phyloP scores from a whole-genome alignment of 257 asterid species.

The Nicotiana tabacum region DNA sequence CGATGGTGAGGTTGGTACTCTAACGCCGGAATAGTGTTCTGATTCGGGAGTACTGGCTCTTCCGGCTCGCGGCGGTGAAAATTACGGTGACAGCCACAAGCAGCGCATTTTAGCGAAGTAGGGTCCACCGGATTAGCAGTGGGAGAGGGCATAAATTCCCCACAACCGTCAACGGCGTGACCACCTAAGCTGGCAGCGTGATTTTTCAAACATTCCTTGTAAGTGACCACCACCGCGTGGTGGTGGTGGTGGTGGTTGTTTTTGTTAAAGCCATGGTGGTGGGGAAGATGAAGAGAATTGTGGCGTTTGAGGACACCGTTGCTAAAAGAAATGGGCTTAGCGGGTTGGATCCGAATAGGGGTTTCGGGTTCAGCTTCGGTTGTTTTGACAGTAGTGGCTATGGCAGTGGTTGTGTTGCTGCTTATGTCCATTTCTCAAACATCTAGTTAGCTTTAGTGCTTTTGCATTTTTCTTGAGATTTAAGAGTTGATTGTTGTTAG shows the following conservation, averaged over 20 bases:
- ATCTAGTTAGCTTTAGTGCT: constrained; percentile 14
- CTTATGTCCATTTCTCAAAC: constrained; percentile 52
- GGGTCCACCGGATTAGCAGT: constrained; percentile 61
- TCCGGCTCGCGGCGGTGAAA: constrained; percentile 98
- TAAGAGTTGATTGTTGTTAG: constrained; percentile 17
- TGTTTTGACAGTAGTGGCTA: constrained; percentile 36
- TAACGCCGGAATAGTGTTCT: constrained; percentile 43
- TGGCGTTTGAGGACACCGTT: constrained; percentile 88
- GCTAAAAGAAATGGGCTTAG: constrained; percentile 38
- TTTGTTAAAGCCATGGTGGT: not conserved
- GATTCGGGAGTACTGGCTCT: constrained; percentile 39
- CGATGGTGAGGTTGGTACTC: constrained; percentile 42
- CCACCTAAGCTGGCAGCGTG: constrained; percentile 87
- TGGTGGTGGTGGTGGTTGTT: constrained; percentile 37
- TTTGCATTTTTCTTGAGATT: not conserved
- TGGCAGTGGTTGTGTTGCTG: constrained; percentile 12
- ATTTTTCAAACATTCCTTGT: constrained; percentile 87
- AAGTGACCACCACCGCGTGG: constrained; percentile 56
- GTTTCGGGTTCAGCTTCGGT: constrained; percentile 68
- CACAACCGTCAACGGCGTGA: constrained; percentile 97
- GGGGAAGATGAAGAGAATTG: constrained; percentile 37
- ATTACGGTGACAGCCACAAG: constrained; percentile 95
- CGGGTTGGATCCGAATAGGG: constrained; percentile 65
- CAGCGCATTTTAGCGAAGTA: constrained; percentile 90
- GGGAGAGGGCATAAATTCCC: constrained; percentile 91